These are phyloP conservation scores for Penicillium sp. DNA, from an alignment of 2,329 filamentous ascomycete species.

Conservation along the genomic window DNA sequence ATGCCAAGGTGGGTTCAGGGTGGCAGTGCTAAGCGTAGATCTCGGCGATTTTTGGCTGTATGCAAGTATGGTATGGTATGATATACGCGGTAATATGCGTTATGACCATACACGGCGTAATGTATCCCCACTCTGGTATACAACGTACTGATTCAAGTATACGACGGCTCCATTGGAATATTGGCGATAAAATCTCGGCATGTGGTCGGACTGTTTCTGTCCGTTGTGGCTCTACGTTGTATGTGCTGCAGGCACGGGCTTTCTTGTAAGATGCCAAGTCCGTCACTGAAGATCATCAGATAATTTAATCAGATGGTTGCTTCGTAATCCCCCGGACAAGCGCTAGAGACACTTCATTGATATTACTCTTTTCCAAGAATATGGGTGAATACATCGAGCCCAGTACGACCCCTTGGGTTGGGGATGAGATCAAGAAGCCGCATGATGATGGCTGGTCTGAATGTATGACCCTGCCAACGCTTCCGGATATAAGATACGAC, in stretches of 20 bases:
- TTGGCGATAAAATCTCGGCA: neutral
- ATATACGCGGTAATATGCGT: neutral
- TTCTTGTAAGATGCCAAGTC: neutral
- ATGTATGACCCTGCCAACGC: neutral
- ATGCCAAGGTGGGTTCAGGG: neutral
- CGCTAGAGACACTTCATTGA: neutral
- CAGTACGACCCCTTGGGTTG: neutral
- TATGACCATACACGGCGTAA: neutral
- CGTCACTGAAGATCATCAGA: neutral
- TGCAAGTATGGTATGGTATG: neutral
- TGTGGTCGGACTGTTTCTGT: neutral
- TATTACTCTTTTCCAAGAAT: neutral
- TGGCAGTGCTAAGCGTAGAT: slow-evolving; percentile 1
- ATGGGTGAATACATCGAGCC: slow-evolving; percentile 6
- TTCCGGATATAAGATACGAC: neutral
- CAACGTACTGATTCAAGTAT: no score
- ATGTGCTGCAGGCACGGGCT: no score
- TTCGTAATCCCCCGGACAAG: neutral
- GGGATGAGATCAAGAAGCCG: neutral
- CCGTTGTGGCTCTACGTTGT: neutral
- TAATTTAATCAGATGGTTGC: neutral
- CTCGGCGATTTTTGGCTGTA: neutral
- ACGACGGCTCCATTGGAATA: neutral
- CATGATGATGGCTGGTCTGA: neutral
- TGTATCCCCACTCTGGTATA: no score